phyloP scores from a whole-genome alignment of 352 stramenopile species.

The Globisporangium ultimum region DNA sequence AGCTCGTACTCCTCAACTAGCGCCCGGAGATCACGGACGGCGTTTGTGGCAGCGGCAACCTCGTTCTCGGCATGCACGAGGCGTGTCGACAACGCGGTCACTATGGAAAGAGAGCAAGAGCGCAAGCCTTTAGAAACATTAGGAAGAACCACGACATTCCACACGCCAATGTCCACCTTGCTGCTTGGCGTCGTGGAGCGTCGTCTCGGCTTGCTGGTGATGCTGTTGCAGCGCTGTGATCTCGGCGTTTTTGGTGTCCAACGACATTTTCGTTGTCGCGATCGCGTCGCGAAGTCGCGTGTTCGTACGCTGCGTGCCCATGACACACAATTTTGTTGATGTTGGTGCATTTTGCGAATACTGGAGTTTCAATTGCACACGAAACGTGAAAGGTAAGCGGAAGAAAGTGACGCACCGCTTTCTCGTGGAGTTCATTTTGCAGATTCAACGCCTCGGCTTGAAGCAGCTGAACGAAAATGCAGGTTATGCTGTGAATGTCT shows the following conservation, averaged over 20 bases:
- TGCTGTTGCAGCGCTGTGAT: slow-evolving; percentile 32
- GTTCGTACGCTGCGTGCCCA: slow-evolving; percentile 31
- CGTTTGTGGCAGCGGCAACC: slow-evolving; percentile 23
- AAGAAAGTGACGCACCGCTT: slow-evolving; percentile 20
- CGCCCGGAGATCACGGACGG: slow-evolving; percentile 44
- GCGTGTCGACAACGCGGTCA: too few relatives aligned
- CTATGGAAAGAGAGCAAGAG: too few relatives aligned
- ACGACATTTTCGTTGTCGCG: slow-evolving; percentile 37
- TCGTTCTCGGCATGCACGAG: slow-evolving; percentile 33
- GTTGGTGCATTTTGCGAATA: too few relatives aligned
- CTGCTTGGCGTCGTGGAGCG: slow-evolving; percentile 29
- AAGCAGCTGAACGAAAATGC: too few relatives aligned
- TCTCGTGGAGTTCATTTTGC: slow-evolving; percentile 51
- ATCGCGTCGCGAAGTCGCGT: slow-evolving; percentile 52
- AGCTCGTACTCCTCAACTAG: slow-evolving; percentile 61
- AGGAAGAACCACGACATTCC: too few relatives aligned
- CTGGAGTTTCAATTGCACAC: too few relatives aligned
- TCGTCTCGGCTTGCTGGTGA: slow-evolving; percentile 20
- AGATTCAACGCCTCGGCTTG: slow-evolving; percentile 31
- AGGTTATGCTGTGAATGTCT: too few relatives aligned
- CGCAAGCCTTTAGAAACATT: too few relatives aligned
- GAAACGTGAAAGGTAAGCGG: neutral
- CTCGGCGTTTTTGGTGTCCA: slow-evolving; percentile 43
- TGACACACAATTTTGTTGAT: too few relatives aligned
- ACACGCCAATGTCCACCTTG: slow-evolving; percentile 32